Base-by-base conservation (phyloP, 352 stramenopile species). In the Salisapilia sapeloensis region DNA sequence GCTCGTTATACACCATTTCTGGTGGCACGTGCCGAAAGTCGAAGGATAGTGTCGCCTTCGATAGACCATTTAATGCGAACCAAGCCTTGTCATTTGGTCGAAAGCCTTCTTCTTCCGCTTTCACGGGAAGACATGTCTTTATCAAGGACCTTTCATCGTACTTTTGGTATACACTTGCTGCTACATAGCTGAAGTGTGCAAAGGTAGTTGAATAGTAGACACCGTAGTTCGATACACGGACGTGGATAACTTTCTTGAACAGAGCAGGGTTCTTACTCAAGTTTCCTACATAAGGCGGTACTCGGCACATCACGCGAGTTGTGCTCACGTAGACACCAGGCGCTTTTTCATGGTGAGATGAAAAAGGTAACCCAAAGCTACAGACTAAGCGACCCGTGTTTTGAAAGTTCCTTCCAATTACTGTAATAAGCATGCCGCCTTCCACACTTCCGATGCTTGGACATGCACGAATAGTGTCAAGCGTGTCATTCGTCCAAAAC, bases 371-470 rank as follows among this genome's bases (percentile, higher is more conserved):
- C 6, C 38, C 53, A 35, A 77, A 94, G 28, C 81, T 66, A 38
- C 92, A 97, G 15, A 78, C 78, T 0, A 96, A 57, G n/a, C 63
- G 53, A 11, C 50, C 55, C 3, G 67, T 85, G 24, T 96, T 60
- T 5, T 63, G 47, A 43, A 98, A 98, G 54, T 98, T 97, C 13
- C 87, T 64, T 2, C 92, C 93, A 24, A 98, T 91, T 5, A 98
- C 62, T 24, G 80, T 97, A 10, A 97, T 21, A 3, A 81, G 26
- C 9, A 65, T 40, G 12, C 60, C 65, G 22, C 71, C 65, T 20
- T 17, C 44, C 21, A 42, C 41, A 18, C 46, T 29, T 3, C 67
- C 46, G 24, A 40, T 51, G 0, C 42, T 32, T 2, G 90, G 86
- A 41, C 90, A 97, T 6, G 60, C 43, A n/a, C 86, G 67, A 23